Evolutionary conservation across 345 rosid species (phyloP).

Genomic region (Citrus sinensis): DVS_A1.0 CM039163.1:43464001-43464500

Average conservation of each 20-base stretch:
- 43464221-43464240: conserved; percentile 10
- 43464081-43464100: neutral
- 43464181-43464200: conserved; percentile 6
- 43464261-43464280: neutral
- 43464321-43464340: neutral
- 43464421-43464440: neutral
- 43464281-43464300: conserved; percentile 16
- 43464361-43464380: neutral
- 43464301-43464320: neutral
- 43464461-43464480: neutral
- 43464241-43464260: conserved; percentile 17
- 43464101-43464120: neutral
- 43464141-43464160: neutral
- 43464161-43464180: neutral
- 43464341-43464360: neutral
- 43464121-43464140: neutral
- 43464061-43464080: conserved; percentile 8
- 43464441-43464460: neutral
- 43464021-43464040: neutral
- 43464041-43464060: conserved; percentile 9
- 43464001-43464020: neutral
- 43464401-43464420: neutral
- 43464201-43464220: conserved; percentile 27
- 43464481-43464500: neutral
- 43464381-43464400: neutral